These are phyloP conservation scores for Ophiostoma quercus DNA, from an alignment of 2,329 filamentous ascomycete genomes.

Conservation along the genomic window DNA sequence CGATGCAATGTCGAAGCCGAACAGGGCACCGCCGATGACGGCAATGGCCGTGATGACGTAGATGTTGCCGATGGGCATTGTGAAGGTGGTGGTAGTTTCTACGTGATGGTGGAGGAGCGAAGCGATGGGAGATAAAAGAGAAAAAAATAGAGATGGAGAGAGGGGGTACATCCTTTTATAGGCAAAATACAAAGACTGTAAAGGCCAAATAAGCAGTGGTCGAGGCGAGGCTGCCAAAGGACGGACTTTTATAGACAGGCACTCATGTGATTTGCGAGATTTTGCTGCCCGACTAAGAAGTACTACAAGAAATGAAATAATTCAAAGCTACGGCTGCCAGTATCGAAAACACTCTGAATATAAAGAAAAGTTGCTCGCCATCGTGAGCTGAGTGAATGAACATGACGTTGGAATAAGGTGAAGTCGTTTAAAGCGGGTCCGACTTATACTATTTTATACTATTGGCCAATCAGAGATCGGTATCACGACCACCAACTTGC, in stretches of 20 bases:
- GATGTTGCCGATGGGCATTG: constrained; percentile 34
- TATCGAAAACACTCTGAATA: not conserved
- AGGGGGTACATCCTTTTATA: not conserved
- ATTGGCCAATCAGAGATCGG: not conserved
- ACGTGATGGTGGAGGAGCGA: too few relatives aligned
- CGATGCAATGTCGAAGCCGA: constrained; percentile 44
- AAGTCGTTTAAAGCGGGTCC: not conserved
- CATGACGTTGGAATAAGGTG: constrained; percentile 1
- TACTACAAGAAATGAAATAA: too few relatives aligned
- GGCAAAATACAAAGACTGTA: not conserved
- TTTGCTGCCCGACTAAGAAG: too few relatives aligned
- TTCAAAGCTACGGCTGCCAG: not conserved
- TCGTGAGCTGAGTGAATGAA: not conserved
- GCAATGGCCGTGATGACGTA: constrained; percentile 42
- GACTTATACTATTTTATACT: constrained; percentile 7
- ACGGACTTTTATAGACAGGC: too few relatives aligned
- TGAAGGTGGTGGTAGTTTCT: not conserved
- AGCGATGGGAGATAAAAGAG: too few relatives aligned
- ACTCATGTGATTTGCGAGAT: too few relatives aligned
- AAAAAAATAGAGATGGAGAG: not conserved
- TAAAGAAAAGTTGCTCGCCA: not conserved
- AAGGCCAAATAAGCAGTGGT: not conserved
- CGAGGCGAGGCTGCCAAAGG: too few relatives aligned
- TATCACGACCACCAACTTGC: not conserved
- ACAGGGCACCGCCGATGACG: constrained; percentile 40